These are phyloP conservation scores for Boletus reticulatus DNA, from an alignment of 768 basidiomycete species.

Conservation along the genomic window DNA sequence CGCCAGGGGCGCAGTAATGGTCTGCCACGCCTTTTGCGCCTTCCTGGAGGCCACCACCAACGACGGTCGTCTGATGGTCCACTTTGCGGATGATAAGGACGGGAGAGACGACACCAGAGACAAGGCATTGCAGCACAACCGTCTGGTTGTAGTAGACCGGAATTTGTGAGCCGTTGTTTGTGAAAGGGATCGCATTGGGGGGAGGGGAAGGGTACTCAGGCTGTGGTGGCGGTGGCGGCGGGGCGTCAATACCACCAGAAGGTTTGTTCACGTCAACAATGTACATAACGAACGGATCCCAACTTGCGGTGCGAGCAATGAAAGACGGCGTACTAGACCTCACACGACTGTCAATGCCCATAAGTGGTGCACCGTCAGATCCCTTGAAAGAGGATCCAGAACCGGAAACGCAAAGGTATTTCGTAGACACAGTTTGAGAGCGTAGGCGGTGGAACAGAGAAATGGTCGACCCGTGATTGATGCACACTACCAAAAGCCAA, in stretches of 20 bases:
- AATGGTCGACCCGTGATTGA: slow-evolving; percentile 93
- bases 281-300: slow-evolving; percentile 97
- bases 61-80: slow-evolving; percentile 84
- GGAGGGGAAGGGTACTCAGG: slow-evolving; percentile 91
- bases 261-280: slow-evolving; percentile 92
- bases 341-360: slow-evolving; percentile 73
- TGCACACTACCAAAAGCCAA: slow-evolving; percentile 63
- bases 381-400: slow-evolving; percentile 91
- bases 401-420: slow-evolving; percentile 94
- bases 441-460: slow-evolving; percentile 95
- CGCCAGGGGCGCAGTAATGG: slow-evolving; percentile 78
- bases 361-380: slow-evolving; percentile 84
- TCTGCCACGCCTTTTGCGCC: slow-evolving; percentile 83
- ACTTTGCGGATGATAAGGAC: slow-evolving; percentile 93
- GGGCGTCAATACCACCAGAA: slow-evolving; percentile 69
- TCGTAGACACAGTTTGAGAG: slow-evolving; percentile 93
- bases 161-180: slow-evolving; percentile 79
- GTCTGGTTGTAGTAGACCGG: slow-evolving; percentile 97
- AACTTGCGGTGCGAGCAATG: slow-evolving; percentile 85
- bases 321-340: slow-evolving; percentile 80
- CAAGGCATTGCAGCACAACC: slow-evolving; percentile 90
- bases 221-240: slow-evolving; percentile 79
- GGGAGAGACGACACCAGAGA: slow-evolving; percentile 91
- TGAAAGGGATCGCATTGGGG: slow-evolving; percentile 85
- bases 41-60: slow-evolving; percentile 88